A percentile compares a stretch with the other conserved stretches of the same genome.
phyloP scores from a whole-genome alignment of 768 basidiomycete genomes.

The Phanerodontia chrysosporium region DNA sequence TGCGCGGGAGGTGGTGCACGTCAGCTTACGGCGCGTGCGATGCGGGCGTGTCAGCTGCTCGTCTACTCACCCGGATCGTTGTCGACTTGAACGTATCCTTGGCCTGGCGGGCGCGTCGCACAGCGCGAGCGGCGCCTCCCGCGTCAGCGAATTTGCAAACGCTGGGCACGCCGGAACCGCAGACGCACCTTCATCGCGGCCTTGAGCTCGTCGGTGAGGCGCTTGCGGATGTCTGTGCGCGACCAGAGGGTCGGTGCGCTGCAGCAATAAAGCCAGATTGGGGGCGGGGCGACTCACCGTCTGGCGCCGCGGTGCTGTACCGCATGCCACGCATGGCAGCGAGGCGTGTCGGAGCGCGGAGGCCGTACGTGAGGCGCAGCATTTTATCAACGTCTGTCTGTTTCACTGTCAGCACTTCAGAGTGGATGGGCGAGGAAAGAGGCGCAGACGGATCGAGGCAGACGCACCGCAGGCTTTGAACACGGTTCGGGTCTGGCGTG shows the following conservation, averaged over 20 bases:
- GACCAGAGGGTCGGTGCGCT: background rate
- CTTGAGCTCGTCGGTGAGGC: constrained; percentile 53
- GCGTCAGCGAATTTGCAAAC: background rate
- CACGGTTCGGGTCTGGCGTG: too few relatives aligned
- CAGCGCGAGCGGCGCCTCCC: too few relatives aligned
- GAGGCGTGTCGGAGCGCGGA: background rate
- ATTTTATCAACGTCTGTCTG: background rate
- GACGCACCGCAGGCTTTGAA: too few relatives aligned
- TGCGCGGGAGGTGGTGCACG: constrained; percentile 23
- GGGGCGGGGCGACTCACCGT: background rate
- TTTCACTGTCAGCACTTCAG: too few relatives aligned
- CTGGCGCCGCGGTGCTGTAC: constrained; percentile 4
- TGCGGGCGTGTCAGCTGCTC: background rate
- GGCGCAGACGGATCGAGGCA: too few relatives aligned
- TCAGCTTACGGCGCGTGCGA: background rate
- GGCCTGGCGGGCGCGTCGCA: constrained; percentile 33
- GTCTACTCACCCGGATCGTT: constrained; percentile 39
- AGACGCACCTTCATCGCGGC: constrained; percentile 63
- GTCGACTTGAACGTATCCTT: constrained; percentile 55
- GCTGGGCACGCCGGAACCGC: background rate
- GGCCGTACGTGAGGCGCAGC: background rate
- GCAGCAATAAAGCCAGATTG: background rate
- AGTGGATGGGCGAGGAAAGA: too few relatives aligned
- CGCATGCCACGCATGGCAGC: background rate
- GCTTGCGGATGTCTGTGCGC: constrained; percentile 44